These are phyloP conservation scores for Calonectria pauciramosa DNA, from an alignment of 2,329 filamentous ascomycete genomes.

Conservation along the genomic window DNA sequence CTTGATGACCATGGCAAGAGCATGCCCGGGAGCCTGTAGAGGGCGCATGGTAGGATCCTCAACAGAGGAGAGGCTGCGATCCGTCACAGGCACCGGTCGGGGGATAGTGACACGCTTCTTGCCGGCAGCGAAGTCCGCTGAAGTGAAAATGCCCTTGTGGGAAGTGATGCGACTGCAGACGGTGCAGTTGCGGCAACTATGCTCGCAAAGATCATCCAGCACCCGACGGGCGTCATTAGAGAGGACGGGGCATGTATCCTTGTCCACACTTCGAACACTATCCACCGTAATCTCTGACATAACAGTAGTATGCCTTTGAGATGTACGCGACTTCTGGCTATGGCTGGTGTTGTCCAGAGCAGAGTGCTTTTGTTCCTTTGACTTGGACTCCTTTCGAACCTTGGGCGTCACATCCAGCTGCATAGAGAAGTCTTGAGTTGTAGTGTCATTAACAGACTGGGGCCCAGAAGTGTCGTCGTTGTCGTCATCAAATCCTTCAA, in stretches of 20 bases:
- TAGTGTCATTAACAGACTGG: constrained; percentile 49
- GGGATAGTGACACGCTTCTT: constrained; percentile 74
- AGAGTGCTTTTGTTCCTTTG: constrained; percentile 36
- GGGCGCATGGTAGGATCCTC: constrained; percentile 74
- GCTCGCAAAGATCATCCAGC: constrained; percentile 66
- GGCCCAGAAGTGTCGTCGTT: constrained; percentile 55
- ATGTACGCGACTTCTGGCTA: constrained; percentile 44
- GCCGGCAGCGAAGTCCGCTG: constrained; percentile 54
- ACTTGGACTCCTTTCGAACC: constrained; percentile 38
- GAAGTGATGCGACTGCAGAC: constrained; percentile 69
- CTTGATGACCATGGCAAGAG: constrained; percentile 88
- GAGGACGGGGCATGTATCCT: constrained; percentile 59
- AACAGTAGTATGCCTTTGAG: constrained; percentile 40
- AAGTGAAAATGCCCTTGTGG: constrained; percentile 55
- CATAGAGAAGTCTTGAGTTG: constrained; percentile 51
- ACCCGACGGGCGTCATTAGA: constrained; percentile 67
- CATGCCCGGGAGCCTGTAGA: constrained; percentile 77
- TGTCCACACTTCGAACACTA: constrained; percentile 43
- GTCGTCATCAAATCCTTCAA: constrained; percentile 47
- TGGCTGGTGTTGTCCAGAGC: constrained; percentile 39
- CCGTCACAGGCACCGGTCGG: constrained; percentile 76
- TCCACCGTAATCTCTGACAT: constrained; percentile 41
- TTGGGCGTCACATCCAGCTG: constrained; percentile 49
- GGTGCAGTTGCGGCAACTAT: constrained; percentile 69
- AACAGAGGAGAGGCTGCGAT: constrained; percentile 63